Conservation (phyloP, 2,329 filamentous ascomycete species). For the Tolypocladium nubicola region DNA sequence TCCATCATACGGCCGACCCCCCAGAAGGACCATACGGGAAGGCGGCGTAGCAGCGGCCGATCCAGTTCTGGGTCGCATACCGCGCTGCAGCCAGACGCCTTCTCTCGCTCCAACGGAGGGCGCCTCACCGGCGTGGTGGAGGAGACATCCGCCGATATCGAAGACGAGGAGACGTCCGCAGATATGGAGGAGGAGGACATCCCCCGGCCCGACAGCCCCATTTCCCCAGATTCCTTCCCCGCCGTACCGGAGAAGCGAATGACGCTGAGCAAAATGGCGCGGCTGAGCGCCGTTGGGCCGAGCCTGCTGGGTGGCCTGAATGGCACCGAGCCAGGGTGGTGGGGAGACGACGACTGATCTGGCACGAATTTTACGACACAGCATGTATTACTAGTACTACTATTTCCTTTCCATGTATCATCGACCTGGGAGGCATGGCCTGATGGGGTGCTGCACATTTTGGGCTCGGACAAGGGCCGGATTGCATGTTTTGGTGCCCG, state of each 20-base stretch:
- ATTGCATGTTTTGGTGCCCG: background rate
- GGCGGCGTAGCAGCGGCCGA: background rate
- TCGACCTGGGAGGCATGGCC: background rate
- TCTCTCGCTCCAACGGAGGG: background rate
- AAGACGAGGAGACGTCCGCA: slow-evolving; percentile 4
- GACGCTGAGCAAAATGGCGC: slow-evolving; percentile 25
- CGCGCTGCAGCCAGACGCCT: slow-evolving; percentile 2
- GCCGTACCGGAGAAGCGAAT: slow-evolving; percentile 9
- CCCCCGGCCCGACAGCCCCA: slow-evolving; percentile 30
- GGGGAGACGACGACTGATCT: slow-evolving; percentile 29
- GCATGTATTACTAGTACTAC: background rate
- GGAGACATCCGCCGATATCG: slow-evolving; percentile 1
- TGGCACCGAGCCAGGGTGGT: slow-evolving; percentile 21
- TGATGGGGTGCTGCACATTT: background rate
- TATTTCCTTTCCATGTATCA: background rate
- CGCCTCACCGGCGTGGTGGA: background rate
- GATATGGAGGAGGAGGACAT: slow-evolving; percentile 13
- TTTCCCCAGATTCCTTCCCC: slow-evolving; percentile 22
- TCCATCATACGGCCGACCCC: background rate
- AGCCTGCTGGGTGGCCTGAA: slow-evolving; percentile 8
- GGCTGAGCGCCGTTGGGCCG: slow-evolving; percentile 22
- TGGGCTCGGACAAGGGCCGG: background rate
- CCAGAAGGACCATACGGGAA: background rate
- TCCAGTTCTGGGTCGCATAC: slow-evolving; percentile 7
- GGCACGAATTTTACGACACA: background rate